phyloP scores from a whole-genome alignment of 1,284 basidiomycete species.

The Jaminaea rosea region DNA sequence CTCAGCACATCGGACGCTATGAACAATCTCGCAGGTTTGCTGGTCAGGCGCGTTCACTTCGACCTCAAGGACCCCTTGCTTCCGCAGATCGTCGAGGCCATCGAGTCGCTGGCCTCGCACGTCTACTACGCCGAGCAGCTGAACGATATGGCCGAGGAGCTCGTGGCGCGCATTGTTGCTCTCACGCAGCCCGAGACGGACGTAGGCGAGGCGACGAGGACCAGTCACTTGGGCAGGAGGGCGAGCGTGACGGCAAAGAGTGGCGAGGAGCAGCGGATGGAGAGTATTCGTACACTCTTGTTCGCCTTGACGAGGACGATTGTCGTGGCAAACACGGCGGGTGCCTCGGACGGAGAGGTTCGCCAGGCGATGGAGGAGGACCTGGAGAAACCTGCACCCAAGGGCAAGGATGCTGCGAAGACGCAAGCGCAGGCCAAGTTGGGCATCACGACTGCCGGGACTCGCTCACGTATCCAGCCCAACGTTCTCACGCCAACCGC shows the following conservation, averaged over 20 bases:
- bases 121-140: slow-evolving; percentile 95
- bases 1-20: slow-evolving; percentile 83
- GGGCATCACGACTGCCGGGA: slow-evolving; percentile 20
- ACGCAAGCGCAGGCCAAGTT: too few species aligned
- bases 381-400: too few species aligned
- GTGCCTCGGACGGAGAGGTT: slow-evolving; percentile 51
- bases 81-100: slow-evolving; percentile 64
- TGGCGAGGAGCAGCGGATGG: slow-evolving; percentile 46
- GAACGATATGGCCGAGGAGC: slow-evolving; percentile 78
- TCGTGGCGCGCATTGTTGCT: slow-evolving; percentile 65
- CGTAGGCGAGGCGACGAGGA: slow-evolving; percentile 41
- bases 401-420: slow-evolving; percentile 19
- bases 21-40: slow-evolving; percentile 54
- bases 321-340: slow-evolving; percentile 59
- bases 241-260: slow-evolving; percentile 9
- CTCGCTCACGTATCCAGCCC: slow-evolving; percentile 25
- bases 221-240: slow-evolving; percentile 48
- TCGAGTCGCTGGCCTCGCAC: slow-evolving; percentile 74
- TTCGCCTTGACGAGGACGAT: slow-evolving; percentile 57
- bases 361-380: slow-evolving; percentile 23
- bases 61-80: slow-evolving; percentile 57
- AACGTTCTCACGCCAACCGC: slow-evolving; percentile 21
- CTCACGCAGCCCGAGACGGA: slow-evolving; percentile 60
- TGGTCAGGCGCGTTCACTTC: slow-evolving; percentile 61
- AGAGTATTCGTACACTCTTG: slow-evolving; percentile 65